Conservation (phyloP, 768 basidiomycete species). For the Albatrellus ellisii region DNA sequence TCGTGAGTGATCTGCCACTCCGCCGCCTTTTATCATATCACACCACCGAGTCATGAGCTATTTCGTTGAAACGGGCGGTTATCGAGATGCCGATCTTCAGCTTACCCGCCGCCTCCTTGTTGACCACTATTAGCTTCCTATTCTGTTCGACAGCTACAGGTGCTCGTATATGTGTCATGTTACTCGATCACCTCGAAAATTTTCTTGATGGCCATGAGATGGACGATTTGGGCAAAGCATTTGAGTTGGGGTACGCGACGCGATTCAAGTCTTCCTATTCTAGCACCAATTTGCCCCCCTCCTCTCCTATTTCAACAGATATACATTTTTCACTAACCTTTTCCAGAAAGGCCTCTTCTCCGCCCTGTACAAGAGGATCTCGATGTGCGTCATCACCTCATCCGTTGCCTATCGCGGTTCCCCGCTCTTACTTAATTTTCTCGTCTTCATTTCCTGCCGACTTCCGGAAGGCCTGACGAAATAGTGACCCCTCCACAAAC, state of each 20-base stretch:
- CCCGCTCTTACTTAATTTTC: background rate
- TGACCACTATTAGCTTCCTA: conserved; percentile 28
- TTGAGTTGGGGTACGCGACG: conserved; percentile 55
- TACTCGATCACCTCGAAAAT: conserved; percentile 62
- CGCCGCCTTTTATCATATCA: background rate
- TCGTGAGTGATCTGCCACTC: conserved; percentile 4
- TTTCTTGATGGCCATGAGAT: conserved; percentile 34
- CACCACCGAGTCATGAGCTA: background rate
- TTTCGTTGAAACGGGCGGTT: too few species aligned
- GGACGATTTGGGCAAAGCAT: conserved; percentile 36
- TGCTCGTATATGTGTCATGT: conserved; percentile 46
- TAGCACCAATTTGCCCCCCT: conserved; percentile 8
- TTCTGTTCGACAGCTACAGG: conserved; percentile 43
- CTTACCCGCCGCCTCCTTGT: background rate
- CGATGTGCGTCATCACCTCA: conserved; percentile 4
- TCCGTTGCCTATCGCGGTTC: background rate
- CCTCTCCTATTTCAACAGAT: conserved; percentile 9
- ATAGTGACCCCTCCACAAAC: conserved; percentile 76
- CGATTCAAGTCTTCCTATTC: conserved; percentile 1
- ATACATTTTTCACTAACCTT: conserved; percentile 9
- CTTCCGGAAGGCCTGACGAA: conserved; percentile 51
- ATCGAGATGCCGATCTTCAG: too few species aligned
- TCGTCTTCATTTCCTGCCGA: background rate
- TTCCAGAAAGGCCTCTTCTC: conserved; percentile 11
- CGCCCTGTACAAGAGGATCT: conserved; percentile 9